Percentiles rank a stretch among this genome's conserved stretches.
These are phyloP conservation scores for Juncus inflexus DNA, from an alignment of 176 grass and related monocot genomes.

Conservation along the genomic window DNA sequence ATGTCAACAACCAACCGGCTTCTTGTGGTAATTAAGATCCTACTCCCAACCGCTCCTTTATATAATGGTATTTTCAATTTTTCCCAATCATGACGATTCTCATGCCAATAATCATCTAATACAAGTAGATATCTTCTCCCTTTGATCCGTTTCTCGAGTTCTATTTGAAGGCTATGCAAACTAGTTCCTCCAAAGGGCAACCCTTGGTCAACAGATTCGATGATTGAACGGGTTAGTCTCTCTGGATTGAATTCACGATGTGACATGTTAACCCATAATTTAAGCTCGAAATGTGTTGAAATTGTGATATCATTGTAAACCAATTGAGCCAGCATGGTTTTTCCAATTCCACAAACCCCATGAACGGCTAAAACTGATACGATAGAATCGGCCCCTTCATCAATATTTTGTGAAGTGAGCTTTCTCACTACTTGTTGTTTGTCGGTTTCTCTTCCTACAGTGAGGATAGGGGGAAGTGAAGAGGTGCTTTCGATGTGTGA, in stretches of 20 bases:
- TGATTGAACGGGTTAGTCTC: slow-evolving; percentile 30
- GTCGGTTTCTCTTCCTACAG: too few species aligned
- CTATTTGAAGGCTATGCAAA: slow-evolving; percentile 17
- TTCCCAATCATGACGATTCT: slow-evolving; percentile 24
- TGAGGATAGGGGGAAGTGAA: too few species aligned
- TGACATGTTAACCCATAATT: slow-evolving; percentile 42
- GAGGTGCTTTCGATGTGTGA: too few species aligned
- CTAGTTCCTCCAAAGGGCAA: neutral
- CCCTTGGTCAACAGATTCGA: slow-evolving; percentile 24
- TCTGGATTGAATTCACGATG: neutral
- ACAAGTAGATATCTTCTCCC: slow-evolving; percentile 47
- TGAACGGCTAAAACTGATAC: slow-evolving; percentile 25
- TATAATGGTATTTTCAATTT: slow-evolving; percentile 22
- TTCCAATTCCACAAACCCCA: slow-evolving; percentile 36
- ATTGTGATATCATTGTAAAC: slow-evolving; percentile 15
- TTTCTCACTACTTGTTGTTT: too few species aligned
- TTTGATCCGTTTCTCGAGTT: neutral
- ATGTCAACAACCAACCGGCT: slow-evolving; percentile 8
- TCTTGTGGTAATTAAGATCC: slow-evolving; percentile 44
- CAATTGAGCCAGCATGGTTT: slow-evolving; percentile 32
- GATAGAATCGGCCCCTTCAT: neutral
- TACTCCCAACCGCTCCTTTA: slow-evolving; percentile 30
- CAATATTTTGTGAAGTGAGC: too few species aligned
- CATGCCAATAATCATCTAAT: slow-evolving; percentile 38
- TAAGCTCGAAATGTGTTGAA: slow-evolving; percentile 17